These are phyloP conservation scores for Russula vinacea DNA, from an alignment of 768 basidiomycete genomes.

Conservation along the genomic window DNA sequence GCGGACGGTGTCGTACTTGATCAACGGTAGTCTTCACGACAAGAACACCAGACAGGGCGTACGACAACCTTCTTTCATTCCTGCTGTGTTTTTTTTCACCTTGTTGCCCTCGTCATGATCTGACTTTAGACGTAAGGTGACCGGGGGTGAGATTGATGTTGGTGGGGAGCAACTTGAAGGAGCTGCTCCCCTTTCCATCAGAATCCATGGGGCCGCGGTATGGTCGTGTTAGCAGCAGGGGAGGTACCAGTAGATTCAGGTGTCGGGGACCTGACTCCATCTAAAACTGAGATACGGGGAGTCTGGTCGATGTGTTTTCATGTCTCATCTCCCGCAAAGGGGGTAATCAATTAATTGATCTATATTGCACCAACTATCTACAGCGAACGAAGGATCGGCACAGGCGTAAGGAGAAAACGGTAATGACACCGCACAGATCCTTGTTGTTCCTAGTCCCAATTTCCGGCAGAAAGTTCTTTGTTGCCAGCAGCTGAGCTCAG, in stretches of 20 bases:
- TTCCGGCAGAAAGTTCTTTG: neutral
- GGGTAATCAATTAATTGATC: neutral
- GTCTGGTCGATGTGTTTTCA: neutral
- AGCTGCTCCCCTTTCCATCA: neutral
- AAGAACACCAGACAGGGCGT: neutral
- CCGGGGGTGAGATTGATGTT: neutral
- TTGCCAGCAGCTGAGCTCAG: conserved; percentile 33
- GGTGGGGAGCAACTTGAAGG: neutral
- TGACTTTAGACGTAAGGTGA: neutral
- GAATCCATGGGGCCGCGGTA: neutral
- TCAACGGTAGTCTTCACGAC: neutral
- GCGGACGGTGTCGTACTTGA: neutral
- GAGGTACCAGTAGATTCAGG: neutral
- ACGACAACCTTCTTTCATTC: neutral
- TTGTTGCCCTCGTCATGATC: neutral
- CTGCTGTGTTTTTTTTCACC: no score
- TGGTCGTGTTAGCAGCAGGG: neutral
- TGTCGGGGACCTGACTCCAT: neutral
- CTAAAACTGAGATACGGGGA: neutral
- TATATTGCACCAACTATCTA: neutral
- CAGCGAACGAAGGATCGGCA: no score
- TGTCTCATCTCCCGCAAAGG: neutral
- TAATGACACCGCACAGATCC: neutral
- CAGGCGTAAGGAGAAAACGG: neutral
- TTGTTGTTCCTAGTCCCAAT: neutral